phyloP scores from a whole-genome alignment of 345 rosid species.

The Lepidium sativum region DNA sequence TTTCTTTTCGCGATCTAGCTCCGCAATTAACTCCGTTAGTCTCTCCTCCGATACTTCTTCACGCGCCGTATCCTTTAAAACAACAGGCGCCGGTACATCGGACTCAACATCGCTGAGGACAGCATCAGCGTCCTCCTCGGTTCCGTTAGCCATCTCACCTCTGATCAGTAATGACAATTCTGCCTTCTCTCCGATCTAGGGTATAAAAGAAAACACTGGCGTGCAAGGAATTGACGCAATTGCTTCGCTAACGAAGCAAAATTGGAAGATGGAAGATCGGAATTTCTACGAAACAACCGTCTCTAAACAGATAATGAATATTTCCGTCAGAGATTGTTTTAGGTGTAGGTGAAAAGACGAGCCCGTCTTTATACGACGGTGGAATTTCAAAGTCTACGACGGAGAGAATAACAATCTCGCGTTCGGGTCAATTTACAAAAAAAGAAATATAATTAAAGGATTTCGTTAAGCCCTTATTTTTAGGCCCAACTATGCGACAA shows the following conservation, averaged over 20 bases:
- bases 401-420: neutral
- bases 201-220: neutral
- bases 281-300: neutral
- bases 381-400: constrained; percentile 8
- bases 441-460: neutral
- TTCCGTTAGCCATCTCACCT: constrained; percentile 40
- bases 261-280: neutral
- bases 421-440: neutral
- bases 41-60: constrained; percentile 46
- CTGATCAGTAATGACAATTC: neutral
- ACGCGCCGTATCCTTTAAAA: constrained; percentile 26
- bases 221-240: constrained; percentile 1
- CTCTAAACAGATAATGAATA: neutral
- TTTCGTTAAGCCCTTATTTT: neutral
- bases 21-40: constrained; percentile 53
- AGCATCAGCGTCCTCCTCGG: constrained; percentile 58
- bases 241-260: constrained; percentile 1
- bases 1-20: constrained; percentile 85
- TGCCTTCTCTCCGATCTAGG: constrained; percentile 9
- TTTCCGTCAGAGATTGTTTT: neutral
- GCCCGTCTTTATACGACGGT: constrained; percentile 1
- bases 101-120: constrained; percentile 88
- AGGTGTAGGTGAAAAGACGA: neutral
- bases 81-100: constrained; percentile 55
- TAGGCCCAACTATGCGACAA: neutral